Base-by-base conservation (phyloP, 1,284 basidiomycete genomes). In the Ceratobasidium sp. region DNA sequence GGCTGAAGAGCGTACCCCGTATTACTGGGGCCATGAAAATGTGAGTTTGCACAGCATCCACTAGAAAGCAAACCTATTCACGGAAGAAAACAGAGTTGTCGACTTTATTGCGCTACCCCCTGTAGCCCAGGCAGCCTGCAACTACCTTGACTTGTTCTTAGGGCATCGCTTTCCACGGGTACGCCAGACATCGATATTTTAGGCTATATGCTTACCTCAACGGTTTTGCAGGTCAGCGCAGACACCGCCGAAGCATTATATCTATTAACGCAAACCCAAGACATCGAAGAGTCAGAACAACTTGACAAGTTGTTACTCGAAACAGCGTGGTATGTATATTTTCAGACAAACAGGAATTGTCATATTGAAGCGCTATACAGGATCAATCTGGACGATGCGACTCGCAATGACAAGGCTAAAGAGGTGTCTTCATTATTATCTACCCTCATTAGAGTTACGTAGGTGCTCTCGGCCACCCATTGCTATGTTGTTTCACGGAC, bases 181-280 rank as follows among this genome's bases (percentile, higher is more conserved):
- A 78, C 80, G 85, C 81, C 66, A 71, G 45, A 67, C 33, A 67
- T 50, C 33, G 50, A 33, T 62, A 67, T 73, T 73, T 76, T 74
- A 75, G 44, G 1, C 22, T 47, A n/a, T 27, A 57, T 36, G 47
- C 65, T 41, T 45, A 67, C 75, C 33, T 8, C 36, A 71, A 65
- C 17, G 33, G 8, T 50, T 7, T 41, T 24, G 9, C 79, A 96
- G 94, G 85, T 96, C 63, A 90, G 95, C 62, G 85, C 90, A 7
- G 89, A 91, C 74, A 89, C 93, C 0, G 93, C 94, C 1, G 96
- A 97, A 81, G 88, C 91, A 76, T 81, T 97, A 0, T 97, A 95
- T 80, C 83, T 94, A 33, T 85, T 88, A 11, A 82, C 95, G 24
- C 92, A 94, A 79, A 88, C 88, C 75, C 86, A 86, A 60, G 92